Conservation (phyloP, 2,329 filamentous ascomycete genomes). For the Teratosphaeria gauchensis region DNA sequence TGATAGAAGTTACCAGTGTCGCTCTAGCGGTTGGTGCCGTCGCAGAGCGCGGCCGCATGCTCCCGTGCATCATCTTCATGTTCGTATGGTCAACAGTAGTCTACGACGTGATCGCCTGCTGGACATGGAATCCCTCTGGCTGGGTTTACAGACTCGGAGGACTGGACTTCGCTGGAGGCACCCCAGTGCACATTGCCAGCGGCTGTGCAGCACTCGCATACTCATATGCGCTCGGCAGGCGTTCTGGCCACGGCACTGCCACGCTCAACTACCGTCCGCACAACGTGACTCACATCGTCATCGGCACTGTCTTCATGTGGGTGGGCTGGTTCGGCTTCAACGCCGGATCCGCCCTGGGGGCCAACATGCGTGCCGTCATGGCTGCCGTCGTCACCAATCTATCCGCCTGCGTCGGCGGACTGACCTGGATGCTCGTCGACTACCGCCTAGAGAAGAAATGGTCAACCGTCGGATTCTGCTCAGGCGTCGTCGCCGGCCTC, state of each 20-base stretch:
- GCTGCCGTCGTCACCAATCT: conserved; percentile 79
- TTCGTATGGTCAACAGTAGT: conserved; percentile 84
- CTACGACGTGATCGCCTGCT: conserved; percentile 89
- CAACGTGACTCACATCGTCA: conserved; percentile 85
- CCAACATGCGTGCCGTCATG: conserved; percentile 78
- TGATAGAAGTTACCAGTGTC: conserved; percentile 42
- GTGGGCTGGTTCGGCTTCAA: conserved; percentile 96
- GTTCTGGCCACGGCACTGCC: conserved; percentile 73
- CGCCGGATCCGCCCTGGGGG: conserved; percentile 69
- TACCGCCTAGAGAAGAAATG: conserved; percentile 84
- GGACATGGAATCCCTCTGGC: conserved; percentile 80
- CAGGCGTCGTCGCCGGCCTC: conserved; percentile 75
- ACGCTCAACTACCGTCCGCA: conserved; percentile 87
- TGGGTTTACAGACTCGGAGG: conserved; percentile 75
- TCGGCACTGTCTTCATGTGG: conserved; percentile 90
- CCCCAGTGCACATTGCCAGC: conserved; percentile 83
- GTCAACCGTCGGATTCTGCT: conserved; percentile 90
- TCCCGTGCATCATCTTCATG: conserved; percentile 84
- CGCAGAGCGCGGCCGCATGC: conserved; percentile 78
- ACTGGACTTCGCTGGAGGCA: conserved; percentile 82
- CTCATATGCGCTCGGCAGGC: conserved; percentile 82
- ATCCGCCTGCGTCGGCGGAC: conserved; percentile 71
- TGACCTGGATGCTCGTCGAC: conserved; percentile 84
- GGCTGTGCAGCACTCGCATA: conserved; percentile 79
- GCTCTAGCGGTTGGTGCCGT: conserved; percentile 77